Evolutionary conservation across 1,139 yeast species (phyloP).

Genomic region (Zygoascus meyerae): DNA sequence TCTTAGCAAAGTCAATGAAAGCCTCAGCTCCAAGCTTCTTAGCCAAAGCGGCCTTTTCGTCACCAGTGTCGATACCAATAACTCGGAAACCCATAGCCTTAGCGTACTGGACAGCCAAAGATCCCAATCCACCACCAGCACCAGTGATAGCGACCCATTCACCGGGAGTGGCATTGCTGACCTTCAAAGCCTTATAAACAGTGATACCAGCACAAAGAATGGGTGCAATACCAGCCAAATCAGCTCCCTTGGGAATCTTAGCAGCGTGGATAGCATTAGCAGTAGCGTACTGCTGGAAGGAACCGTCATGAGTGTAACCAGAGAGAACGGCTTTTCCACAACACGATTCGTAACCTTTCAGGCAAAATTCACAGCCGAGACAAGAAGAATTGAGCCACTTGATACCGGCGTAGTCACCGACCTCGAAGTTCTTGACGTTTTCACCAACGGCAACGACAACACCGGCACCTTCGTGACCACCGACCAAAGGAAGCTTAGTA

Average conservation of each 20-base stretch:
- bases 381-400: constrained; percentile 71
- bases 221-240: constrained; percentile 71
- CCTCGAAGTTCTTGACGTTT: constrained; percentile 60
- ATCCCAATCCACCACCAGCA: constrained; percentile 83
- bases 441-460: constrained; percentile 68
- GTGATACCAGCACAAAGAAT: constrained; percentile 79
- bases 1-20: constrained; percentile 53
- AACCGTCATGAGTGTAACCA: constrained; percentile 77
- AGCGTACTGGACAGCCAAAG: constrained; percentile 76
- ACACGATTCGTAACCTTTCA: constrained; percentile 60
- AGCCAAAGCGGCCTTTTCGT: constrained; percentile 52
- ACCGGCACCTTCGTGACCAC: constrained; percentile 89
- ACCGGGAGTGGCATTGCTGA: constrained; percentile 60
- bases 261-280: constrained; percentile 89
- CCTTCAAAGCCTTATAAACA: constrained; percentile 75
- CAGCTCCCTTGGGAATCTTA: constrained; percentile 60
- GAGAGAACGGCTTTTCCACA: constrained; percentile 64
- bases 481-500: constrained; percentile 63
- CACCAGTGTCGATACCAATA: constrained; percentile 71
- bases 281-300: constrained; percentile 79
- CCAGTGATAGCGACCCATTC: constrained; percentile 79
- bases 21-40: constrained; percentile 62
- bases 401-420: constrained; percentile 75
- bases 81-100: constrained; percentile 78
- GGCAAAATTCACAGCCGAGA: constrained; percentile 67